These are phyloP conservation scores for Coemansia sp. DNA, from an alignment of 192 early-diverging fungal species.

Conservation along the genomic window DNA sequence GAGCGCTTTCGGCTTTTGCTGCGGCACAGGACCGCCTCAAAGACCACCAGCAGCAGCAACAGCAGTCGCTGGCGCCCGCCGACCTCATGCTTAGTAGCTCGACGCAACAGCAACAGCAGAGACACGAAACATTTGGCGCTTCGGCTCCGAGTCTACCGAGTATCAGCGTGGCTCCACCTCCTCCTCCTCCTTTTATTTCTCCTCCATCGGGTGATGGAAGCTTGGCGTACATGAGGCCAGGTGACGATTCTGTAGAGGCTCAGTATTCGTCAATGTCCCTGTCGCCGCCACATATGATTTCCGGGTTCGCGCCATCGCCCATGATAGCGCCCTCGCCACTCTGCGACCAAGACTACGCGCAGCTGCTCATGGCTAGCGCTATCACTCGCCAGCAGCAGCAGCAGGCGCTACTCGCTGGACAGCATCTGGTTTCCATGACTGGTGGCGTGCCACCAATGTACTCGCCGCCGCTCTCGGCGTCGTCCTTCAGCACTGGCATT, in stretches of 20 bases:
- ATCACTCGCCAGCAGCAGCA: constrained; percentile 14
- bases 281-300: constrained; percentile 25
- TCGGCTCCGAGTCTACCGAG: background rate
- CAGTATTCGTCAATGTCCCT: background rate
- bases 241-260: constrained; percentile 7
- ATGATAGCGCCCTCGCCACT: constrained; percentile 5
- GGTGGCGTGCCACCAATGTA: constrained; percentile 2
- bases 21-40: constrained; percentile 15
- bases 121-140: background rate
- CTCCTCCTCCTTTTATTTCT: too few relatives aligned
- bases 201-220: constrained; percentile 12
- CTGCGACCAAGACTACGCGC: constrained; percentile 13
- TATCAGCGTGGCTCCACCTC: background rate
- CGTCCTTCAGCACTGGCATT: constrained; percentile 19
- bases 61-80: constrained; percentile 26
- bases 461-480: constrained; percentile 29
- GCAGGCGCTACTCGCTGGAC: constrained; percentile 8
- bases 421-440: background rate
- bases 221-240: constrained; percentile 43
- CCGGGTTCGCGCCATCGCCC: background rate
- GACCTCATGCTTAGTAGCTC: constrained; percentile 28
- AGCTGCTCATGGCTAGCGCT: constrained; percentile 8
- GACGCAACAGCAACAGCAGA: background rate
- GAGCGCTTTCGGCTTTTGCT: constrained; percentile 34
- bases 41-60: constrained; percentile 6